These are phyloP conservation scores for Cercospora brassicicola DNA, from an alignment of 2,329 filamentous ascomycete species.

Conservation along the genomic window DNA sequence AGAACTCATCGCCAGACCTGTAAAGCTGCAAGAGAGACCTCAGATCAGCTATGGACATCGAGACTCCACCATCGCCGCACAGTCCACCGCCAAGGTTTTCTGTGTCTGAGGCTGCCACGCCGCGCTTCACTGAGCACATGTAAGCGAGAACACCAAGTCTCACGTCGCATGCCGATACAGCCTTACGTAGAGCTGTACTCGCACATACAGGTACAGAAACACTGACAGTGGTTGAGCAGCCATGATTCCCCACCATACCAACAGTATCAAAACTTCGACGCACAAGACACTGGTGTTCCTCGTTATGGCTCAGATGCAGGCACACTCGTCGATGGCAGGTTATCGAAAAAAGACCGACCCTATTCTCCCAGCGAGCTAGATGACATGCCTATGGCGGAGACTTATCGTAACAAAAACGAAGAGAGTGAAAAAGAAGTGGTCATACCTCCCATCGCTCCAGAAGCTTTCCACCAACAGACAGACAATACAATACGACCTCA, in stretches of 20 bases:
- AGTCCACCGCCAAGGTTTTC: slow-evolving; percentile 27
- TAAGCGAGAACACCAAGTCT: slow-evolving; percentile 20
- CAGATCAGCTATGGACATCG: background rate
- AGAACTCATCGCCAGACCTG: background rate
- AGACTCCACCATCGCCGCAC: slow-evolving; percentile 12
- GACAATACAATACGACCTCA: slow-evolving; percentile 12
- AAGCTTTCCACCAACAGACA: slow-evolving; percentile 16
- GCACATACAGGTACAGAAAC: background rate
- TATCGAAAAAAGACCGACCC: slow-evolving; percentile 29
- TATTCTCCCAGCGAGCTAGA: slow-evolving; percentile 29
- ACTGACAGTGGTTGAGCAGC: slow-evolving; percentile 13
- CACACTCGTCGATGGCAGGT: slow-evolving; percentile 8
- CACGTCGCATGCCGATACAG: background rate
- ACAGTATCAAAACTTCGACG: slow-evolving; percentile 26
- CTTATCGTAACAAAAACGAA: slow-evolving; percentile 30
- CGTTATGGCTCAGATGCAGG: slow-evolving; percentile 20
- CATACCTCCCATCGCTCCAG: slow-evolving; percentile 19
- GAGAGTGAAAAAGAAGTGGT: slow-evolving; percentile 36
- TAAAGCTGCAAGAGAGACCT: background rate
- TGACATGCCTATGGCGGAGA: slow-evolving; percentile 32
- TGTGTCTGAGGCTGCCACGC: slow-evolving; percentile 21
- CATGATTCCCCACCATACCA: slow-evolving; percentile 33
- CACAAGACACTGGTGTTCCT: slow-evolving; percentile 21
- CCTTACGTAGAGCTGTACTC: background rate
- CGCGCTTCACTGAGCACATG: slow-evolving; percentile 34